Evolutionary conservation across 2,329 filamentous ascomycete genomes (phyloP).

Genomic region (Microcyclosporella mali): DNA sequence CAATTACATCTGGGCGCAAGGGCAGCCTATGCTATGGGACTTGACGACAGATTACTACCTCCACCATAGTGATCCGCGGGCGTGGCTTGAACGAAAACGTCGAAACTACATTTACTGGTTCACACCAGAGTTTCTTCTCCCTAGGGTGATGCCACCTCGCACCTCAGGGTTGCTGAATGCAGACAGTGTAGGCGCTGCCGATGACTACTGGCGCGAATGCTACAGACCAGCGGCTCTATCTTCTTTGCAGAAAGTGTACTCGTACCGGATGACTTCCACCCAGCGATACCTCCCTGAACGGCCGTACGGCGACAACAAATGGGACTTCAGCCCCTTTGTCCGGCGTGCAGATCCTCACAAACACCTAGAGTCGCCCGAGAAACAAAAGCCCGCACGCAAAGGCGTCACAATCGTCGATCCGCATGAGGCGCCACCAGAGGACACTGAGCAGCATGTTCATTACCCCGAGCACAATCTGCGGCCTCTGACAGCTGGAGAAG

Average conservation of each 20-base stretch:
- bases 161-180: slow-evolving; percentile 4
- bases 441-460: background rate
- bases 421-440: slow-evolving; percentile 20
- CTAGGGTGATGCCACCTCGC: slow-evolving; percentile 51
- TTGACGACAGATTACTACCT: slow-evolving; percentile 91
- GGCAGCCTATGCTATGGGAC: slow-evolving; percentile 95
- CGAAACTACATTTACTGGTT: slow-evolving; percentile 84
- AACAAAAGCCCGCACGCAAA: slow-evolving; percentile 62
- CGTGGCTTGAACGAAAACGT: slow-evolving; percentile 59
- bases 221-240: slow-evolving; percentile 85
- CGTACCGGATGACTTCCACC: slow-evolving; percentile 81
- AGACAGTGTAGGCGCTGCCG: slow-evolving; percentile 54
- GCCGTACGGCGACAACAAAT: slow-evolving; percentile 60
- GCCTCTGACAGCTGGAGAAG: slow-evolving; percentile 15
- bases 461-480: slow-evolving; percentile 5
- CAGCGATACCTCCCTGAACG: slow-evolving; percentile 75
- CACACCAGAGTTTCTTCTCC: slow-evolving; percentile 64
- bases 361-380: slow-evolving; percentile 48
- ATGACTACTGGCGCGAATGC: slow-evolving; percentile 97
- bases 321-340: slow-evolving; percentile 83
- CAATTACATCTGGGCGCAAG: slow-evolving; percentile 83
- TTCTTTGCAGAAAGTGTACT: slow-evolving; percentile 85
- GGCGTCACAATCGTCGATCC: slow-evolving; percentile 65
- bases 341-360: slow-evolving; percentile 50
- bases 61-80: slow-evolving; percentile 77